Evolutionary conservation across 2,329 filamentous ascomycete genomes (phyloP).

Genomic region (Penicillium aurantiogriseum): DNA sequence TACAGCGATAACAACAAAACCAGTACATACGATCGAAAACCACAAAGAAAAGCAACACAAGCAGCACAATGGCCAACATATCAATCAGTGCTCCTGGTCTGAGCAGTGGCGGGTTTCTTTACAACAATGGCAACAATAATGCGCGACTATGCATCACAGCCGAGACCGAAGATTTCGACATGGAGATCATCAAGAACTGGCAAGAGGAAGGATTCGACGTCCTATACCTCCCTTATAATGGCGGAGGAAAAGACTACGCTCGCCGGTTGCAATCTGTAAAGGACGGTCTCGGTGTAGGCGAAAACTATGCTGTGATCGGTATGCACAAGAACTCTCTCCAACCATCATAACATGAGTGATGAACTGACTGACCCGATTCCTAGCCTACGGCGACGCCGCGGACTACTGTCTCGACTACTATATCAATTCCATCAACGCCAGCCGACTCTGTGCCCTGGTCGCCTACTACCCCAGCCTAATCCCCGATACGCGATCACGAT

Average conservation of each 20-base stretch:
- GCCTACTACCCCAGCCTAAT: conserved; percentile 64
- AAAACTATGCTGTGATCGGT: conserved; percentile 64
- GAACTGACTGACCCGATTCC: neutral
- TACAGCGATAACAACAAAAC: neutral
- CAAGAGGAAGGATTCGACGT: conserved; percentile 60
- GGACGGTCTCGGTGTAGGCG: conserved; percentile 56
- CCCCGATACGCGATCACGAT: conserved; percentile 47
- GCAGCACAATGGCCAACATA: conserved; percentile 30
- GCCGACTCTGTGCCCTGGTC: conserved; percentile 55
- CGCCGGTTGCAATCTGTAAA: conserved; percentile 52
- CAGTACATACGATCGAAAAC: neutral
- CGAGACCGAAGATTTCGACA: conserved; percentile 51
- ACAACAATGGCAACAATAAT: conserved; percentile 34
- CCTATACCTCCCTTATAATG: conserved; percentile 56
- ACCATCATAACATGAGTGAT: neutral
- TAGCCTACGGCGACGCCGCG: conserved; percentile 64
- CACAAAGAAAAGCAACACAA: neutral
- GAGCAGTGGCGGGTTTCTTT: conserved; percentile 34
- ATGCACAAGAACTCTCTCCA: conserved; percentile 19
- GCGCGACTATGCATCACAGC: conserved; percentile 36
- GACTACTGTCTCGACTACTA: conserved; percentile 58
- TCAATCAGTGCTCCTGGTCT: conserved; percentile 35
- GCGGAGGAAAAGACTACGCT: conserved; percentile 52
- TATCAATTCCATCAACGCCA: conserved; percentile 55
- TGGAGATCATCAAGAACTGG: conserved; percentile 55